Evolutionary conservation across 352 stramenopile genomes (phyloP).

Genomic region (Porosira glacialis): DNA sequence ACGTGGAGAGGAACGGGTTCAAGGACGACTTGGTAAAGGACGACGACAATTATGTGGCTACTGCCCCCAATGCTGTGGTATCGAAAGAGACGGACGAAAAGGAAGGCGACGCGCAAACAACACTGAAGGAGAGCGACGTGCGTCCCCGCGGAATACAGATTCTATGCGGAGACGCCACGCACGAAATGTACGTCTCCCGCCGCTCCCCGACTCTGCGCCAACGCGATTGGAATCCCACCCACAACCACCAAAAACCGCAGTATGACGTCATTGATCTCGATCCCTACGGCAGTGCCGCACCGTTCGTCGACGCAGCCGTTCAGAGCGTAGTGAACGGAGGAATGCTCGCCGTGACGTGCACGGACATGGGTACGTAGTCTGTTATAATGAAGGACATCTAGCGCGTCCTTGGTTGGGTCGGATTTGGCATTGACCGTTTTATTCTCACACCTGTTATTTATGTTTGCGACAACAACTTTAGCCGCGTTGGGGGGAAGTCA

Average conservation of each 20-base stretch:
- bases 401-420: too few species aligned
- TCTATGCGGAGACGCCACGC: slow-evolving; percentile 67
- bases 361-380: too few species aligned
- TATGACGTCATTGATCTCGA: slow-evolving; percentile 99
- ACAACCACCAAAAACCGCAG: slow-evolving; percentile 82
- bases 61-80: not conserved
- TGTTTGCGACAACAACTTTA: too few species aligned
- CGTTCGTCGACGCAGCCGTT: slow-evolving; percentile 97
- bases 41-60: not conserved
- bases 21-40: slow-evolving; percentile 41
- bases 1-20: slow-evolving; percentile 85
- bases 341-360: slow-evolving; percentile 98
- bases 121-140: not conserved
- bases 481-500: slow-evolving; percentile 82
- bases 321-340: slow-evolving; percentile 92
- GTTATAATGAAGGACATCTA: too few species aligned
- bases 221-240: slow-evolving; percentile 41
- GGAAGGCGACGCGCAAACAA: not conserved
- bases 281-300: slow-evolving; percentile 96
- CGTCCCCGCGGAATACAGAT: slow-evolving; percentile 62
- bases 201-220: slow-evolving; percentile 33
- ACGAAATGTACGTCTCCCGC: slow-evolving; percentile 73
- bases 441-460: too few species aligned
- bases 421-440: too few species aligned
- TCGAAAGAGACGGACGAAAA: slow-evolving; percentile 14